Conservation (phyloP, 352 stramenopile species). For the Peronospora tabacina region DNA sequence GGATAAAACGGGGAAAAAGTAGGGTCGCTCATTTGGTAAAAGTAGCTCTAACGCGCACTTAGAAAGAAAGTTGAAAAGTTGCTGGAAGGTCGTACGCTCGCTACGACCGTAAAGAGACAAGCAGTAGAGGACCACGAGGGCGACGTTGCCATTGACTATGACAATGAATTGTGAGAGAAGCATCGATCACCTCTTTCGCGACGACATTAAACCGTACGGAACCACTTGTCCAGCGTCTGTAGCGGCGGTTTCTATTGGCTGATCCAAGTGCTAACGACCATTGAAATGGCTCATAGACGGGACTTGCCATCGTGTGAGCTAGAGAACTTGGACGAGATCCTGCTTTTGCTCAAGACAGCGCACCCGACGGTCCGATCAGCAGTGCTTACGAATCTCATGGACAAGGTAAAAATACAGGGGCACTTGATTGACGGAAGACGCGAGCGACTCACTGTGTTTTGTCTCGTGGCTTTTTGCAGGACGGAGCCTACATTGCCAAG, state of each 20-base stretch:
- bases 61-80: constrained; percentile 19
- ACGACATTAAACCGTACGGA: constrained; percentile 48
- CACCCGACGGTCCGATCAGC: constrained; percentile 47
- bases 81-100: constrained; percentile 1
- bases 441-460: background rate
- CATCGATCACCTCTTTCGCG: constrained; percentile 42
- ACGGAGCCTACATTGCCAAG: constrained; percentile 67
- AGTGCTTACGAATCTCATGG: constrained; percentile 39
- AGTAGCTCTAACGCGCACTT: constrained; percentile 12
- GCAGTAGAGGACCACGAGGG: background rate
- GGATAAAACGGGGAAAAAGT: constrained; percentile 10
- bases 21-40: constrained; percentile 16
- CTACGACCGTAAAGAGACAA: background rate
- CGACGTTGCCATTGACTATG: background rate
- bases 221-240: constrained; percentile 1
- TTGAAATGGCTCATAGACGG: constrained; percentile 25
- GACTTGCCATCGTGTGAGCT: constrained; percentile 60
- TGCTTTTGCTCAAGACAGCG: constrained; percentile 51
- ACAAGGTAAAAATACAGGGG: constrained; percentile 26
- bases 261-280: constrained; percentile 3
- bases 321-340: constrained; percentile 56
- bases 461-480: constrained; percentile 24
- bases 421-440: background rate
- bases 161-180: constrained; percentile 34
- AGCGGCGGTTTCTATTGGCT: constrained; percentile 12